Base-by-base conservation (phyloP, 2,329 filamentous ascomycete species). In the Didymosphaeria variabile region DNA sequence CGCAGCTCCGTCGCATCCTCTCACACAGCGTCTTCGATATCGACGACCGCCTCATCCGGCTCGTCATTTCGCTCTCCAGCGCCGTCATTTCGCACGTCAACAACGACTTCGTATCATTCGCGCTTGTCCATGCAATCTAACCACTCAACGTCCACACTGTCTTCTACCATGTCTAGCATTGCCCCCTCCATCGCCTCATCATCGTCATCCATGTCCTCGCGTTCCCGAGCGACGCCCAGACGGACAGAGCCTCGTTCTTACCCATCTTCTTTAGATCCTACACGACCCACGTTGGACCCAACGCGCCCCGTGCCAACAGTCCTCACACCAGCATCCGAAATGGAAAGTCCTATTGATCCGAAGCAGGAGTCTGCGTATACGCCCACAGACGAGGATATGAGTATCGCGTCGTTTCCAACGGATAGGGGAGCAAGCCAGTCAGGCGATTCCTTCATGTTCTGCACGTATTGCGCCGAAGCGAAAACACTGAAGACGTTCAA, bases 401-500 rank as follows among this genome's bases (percentile, higher is more conserved):
- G 69, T 57, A 67, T 73, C 32, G 68, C 72, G 10, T 76, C 74
- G 2, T 69, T 60, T 50, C 64, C 38, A 62, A 72, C 44, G 55
- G 72, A 63, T 64, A 72, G 62, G 54, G 62, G 40, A 60, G 57
- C 70, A 53, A 66, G 62, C 42, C 72, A 69, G 38, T 58, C 69
- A 1, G 73, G 73, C 3, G 75, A 77, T 17, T 71, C 75, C 5
- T 74, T 69, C 68, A 76, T 77, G 73, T 78, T 78, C 53, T 78
- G 76, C 60, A 78, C 76, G 0, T 78, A 76, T 54, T 78, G 76
- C 55, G 73, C 76, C 49, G 76, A 78, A 46, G 65, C 70, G 19
- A 76, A 76, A 55, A 69, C 64, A 15, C 55, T 72, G 36, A 78
- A 77, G 57, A 77, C 75, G 0, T 78, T 77, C 68, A 76, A 77